phyloP scores from a whole-genome alignment of 106 monocot species.

The Apostasia ramifera region DNA sequence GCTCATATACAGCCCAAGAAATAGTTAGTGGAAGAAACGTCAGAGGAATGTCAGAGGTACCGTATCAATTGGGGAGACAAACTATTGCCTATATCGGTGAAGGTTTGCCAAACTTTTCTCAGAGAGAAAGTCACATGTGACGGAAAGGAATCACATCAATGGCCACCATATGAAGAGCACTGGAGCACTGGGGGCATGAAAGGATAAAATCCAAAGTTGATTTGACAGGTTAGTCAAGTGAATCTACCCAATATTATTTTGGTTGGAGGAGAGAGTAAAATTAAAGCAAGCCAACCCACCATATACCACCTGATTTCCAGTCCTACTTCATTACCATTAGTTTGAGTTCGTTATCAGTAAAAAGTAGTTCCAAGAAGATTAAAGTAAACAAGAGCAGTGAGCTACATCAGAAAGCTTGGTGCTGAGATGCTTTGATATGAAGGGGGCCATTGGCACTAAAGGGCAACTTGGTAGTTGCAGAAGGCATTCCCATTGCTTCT shows the following conservation, averaged over 20 bases:
- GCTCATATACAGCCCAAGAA: no score
- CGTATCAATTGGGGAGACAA: no score
- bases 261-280: not conserved
- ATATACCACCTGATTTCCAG: no score
- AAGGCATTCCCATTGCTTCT: constrained; percentile 58
- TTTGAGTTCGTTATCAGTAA: no score
- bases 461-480: constrained; percentile 29
- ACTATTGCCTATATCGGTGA: no score
- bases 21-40: no score
- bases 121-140: not conserved
- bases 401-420: constrained; percentile 51
- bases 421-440: constrained; percentile 45
- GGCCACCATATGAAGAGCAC: no score
- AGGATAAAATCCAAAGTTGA: not conserved
- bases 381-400: not conserved
- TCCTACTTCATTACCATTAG: no score
- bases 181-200: not conserved
- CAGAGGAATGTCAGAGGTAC: no score
- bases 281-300: no score
- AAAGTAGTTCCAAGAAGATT: not conserved
- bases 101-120: no score
- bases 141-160: no score
- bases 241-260: not conserved
- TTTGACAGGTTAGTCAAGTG: not conserved
- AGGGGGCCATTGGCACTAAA: constrained; percentile 29